Evolutionary conservation across 1,139 yeast genomes (phyloP).

Genomic region (Meyerozyma elateridarum): DNA sequence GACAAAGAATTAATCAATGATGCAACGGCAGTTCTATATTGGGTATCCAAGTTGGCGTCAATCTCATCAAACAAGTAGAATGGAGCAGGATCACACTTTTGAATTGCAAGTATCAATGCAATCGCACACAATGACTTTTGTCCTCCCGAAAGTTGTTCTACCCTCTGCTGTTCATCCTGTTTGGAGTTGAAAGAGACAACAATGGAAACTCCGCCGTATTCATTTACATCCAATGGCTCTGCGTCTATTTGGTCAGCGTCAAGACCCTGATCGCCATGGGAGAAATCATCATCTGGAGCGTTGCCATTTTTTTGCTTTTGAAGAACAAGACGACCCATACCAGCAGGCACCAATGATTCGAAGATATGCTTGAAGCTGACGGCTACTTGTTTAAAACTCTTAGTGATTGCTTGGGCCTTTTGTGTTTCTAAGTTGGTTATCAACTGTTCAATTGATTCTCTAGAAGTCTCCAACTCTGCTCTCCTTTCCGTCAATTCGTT

Average conservation of each 20-base stretch:
- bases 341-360: constrained; percentile 77
- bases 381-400: constrained; percentile 76
- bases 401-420: constrained; percentile 77
- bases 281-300: constrained; percentile 16
- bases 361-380: constrained; percentile 70
- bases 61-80: constrained; percentile 93
- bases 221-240: constrained; percentile 35
- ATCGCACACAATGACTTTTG: constrained; percentile 94
- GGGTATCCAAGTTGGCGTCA: constrained; percentile 92
- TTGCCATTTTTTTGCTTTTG: constrained; percentile 32
- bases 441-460: constrained; percentile 66
- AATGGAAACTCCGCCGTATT: constrained; percentile 78
- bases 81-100: constrained; percentile 94
- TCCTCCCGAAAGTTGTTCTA: constrained; percentile 93
- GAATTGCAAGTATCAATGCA: constrained; percentile 88
- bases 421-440: constrained; percentile 70
- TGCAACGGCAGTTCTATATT: constrained; percentile 87
- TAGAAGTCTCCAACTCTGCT: constrained; percentile 65
- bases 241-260: constrained; percentile 12
- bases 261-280: constrained; percentile 17
- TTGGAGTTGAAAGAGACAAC: constrained; percentile 88
- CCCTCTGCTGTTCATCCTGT: constrained; percentile 78
- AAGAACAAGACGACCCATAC: constrained; percentile 70
- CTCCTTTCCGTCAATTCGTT: constrained; percentile 63
- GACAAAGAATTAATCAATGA: constrained; percentile 64